These are phyloP conservation scores for Pythium diclinum DNA, from an alignment of 352 stramenopile species.

Conservation along the genomic window DNA sequence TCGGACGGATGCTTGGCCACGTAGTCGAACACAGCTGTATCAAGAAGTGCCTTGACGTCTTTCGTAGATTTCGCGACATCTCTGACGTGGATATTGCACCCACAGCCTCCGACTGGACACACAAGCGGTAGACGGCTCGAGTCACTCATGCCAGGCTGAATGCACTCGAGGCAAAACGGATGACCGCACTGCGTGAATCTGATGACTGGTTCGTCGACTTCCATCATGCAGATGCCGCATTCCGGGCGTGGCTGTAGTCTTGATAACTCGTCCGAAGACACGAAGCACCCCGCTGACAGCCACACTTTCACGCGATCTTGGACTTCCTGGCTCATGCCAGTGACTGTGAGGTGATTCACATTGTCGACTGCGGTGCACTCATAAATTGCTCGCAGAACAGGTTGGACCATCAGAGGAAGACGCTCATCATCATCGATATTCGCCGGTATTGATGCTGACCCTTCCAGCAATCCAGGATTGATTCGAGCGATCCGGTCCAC, in stretches of 20 bases:
- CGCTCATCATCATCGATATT: not conserved
- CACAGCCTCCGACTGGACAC: conserved; percentile 13
- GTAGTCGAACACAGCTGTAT: conserved; percentile 25
- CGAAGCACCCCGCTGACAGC: not conserved
- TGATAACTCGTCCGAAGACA: not conserved
- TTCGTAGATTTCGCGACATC: conserved; percentile 16
- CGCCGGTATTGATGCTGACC: conserved; percentile 2
- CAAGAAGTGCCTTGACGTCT: conserved; percentile 7
- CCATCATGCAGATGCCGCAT: conserved; percentile 17
- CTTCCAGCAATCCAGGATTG: not conserved
- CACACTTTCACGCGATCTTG: conserved; percentile 1
- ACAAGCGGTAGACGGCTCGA: conserved; percentile 11
- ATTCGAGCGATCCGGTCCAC: conserved; percentile 13
- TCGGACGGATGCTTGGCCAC: conserved; percentile 12
- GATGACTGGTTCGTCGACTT: conserved; percentile 13
- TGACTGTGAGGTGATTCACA: not conserved
- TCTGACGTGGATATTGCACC: conserved; percentile 5
- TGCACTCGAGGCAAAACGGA: conserved; percentile 23
- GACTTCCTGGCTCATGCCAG: not conserved
- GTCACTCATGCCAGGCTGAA: conserved; percentile 12
- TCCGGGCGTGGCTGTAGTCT: not conserved
- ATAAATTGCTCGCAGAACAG: not conserved
- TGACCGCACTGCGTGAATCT: conserved; percentile 21
- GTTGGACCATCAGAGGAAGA: conserved; percentile 1
- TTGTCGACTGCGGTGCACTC: conserved; percentile 5